Conservation (phyloP, 495 filamentous ascomycete genomes). For the Aspergillus sclerotiicarbonarius region DNA sequence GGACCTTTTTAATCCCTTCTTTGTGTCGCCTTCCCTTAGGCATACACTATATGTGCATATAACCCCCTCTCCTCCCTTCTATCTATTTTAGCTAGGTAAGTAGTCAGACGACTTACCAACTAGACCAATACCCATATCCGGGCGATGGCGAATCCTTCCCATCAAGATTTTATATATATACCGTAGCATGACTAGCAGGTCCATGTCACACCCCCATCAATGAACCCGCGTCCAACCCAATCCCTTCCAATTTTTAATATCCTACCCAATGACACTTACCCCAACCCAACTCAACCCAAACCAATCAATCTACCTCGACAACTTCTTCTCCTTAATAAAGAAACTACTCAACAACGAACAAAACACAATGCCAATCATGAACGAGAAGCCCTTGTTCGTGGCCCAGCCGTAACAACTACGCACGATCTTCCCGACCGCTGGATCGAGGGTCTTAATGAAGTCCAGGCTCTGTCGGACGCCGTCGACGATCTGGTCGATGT, state of each 20-base stretch:
- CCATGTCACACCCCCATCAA: no score
- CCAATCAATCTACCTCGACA: constrained; percentile 12
- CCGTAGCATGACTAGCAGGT: no score
- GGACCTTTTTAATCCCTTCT: neutral
- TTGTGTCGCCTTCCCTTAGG: no score
- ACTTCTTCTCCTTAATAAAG: constrained; percentile 44
- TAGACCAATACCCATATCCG: no score
- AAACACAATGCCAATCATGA: constrained; percentile 43
- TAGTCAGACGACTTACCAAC: no score
- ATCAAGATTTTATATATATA: no score
- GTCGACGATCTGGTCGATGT: constrained; percentile 68
- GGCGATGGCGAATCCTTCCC: no score
- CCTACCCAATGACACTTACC: no score
- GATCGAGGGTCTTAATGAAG: constrained; percentile 66
- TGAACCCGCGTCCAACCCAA: neutral
- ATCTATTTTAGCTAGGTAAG: no score
- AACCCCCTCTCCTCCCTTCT: no score
- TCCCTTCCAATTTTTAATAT: no score
- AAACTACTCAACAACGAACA: constrained; percentile 46
- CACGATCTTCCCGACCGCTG: constrained; percentile 59
- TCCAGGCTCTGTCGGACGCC: constrained; percentile 71
- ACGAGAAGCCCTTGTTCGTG: constrained; percentile 46
- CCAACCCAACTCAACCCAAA: neutral
- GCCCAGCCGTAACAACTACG: constrained; percentile 63
- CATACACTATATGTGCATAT: no score